phyloP scores from a whole-genome alignment of 148 eudicot species.

The Polygonum maritimum region DNA sequence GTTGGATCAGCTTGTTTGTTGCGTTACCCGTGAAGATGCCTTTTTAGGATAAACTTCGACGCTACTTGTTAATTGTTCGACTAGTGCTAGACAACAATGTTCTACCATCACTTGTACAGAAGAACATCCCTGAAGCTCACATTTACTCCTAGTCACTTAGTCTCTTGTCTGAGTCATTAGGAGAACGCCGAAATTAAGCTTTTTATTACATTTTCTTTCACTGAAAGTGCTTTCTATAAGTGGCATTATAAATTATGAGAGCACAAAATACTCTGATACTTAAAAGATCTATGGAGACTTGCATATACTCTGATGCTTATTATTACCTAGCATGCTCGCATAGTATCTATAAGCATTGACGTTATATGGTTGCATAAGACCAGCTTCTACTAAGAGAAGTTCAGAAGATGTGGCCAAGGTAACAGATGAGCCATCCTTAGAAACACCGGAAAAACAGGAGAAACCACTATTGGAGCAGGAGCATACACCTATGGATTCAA shows the following conservation, averaged over 20 bases:
- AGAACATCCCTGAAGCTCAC: neutral
- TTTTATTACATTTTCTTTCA: neutral
- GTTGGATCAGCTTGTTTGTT: neutral
- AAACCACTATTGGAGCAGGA: constrained; percentile 29
- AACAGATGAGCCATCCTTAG: constrained; percentile 28
- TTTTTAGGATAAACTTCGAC: neutral
- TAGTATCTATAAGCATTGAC: neutral
- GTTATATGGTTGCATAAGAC: constrained; percentile 20
- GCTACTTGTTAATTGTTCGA: neutral
- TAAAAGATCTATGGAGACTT: neutral
- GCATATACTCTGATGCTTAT: neutral
- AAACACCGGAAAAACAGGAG: constrained; percentile 37
- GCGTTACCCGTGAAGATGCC: neutral
- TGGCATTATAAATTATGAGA: neutral
- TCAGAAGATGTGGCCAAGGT: constrained; percentile 26
- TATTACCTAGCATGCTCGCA: neutral
- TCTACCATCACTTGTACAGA: neutral
- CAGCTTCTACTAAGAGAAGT: constrained; percentile 46
- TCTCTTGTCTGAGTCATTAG: neutral
- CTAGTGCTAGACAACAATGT: neutral
- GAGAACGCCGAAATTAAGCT: neutral
- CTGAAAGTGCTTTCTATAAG: neutral
- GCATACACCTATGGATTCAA: constrained; percentile 21
- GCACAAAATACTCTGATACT: neutral
- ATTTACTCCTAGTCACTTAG: neutral